Conservation (phyloP, 2,329 filamentous ascomycete species). For the Nothophaeocryptopus gaeumannii region DNA sequence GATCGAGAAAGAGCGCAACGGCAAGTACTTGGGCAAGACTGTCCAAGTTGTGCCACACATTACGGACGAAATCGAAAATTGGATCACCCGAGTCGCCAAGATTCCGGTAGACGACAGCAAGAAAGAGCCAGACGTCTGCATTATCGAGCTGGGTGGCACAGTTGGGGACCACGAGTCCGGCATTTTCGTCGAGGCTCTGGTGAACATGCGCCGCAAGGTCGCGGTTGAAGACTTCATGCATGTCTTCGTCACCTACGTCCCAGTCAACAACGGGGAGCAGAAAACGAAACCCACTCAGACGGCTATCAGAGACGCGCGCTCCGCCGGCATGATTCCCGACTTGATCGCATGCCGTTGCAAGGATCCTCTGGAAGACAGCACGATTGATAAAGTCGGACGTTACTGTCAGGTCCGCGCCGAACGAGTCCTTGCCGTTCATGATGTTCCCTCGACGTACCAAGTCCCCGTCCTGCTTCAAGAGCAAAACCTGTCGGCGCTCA, state of each 20-base stretch:
- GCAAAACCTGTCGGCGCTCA: constrained; percentile 69
- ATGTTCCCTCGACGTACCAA: constrained; percentile 89
- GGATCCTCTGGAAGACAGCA: constrained; percentile 66
- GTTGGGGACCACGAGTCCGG: constrained; percentile 77
- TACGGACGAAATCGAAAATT: constrained; percentile 86
- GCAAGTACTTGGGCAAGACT: constrained; percentile 84
- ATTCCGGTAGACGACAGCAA: constrained; percentile 83
- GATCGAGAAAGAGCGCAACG: constrained; percentile 68
- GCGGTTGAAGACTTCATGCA: constrained; percentile 80
- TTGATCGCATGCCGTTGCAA: constrained; percentile 91
- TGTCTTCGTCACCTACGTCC: constrained; percentile 87
- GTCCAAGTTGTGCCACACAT: constrained; percentile 91
- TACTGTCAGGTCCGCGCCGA: constrained; percentile 86
- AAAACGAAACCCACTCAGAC: constrained; percentile 98
- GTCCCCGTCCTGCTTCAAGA: constrained; percentile 88
- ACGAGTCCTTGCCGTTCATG: constrained; percentile 80
- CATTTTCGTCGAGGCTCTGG: constrained; percentile 82
- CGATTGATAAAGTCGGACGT: constrained; percentile 81
- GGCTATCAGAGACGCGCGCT: constrained; percentile 79
- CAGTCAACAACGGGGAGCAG: constrained; percentile 71
- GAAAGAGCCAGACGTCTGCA: constrained; percentile 85
- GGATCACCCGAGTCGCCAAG: constrained; percentile 81
- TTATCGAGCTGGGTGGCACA: constrained; percentile 69
- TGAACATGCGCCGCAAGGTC: constrained; percentile 69
- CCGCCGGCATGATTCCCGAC: constrained; percentile 63